phyloP scores from a whole-genome alignment of 345 rosid genomes.

The Salix koriyanagi region DNA sequence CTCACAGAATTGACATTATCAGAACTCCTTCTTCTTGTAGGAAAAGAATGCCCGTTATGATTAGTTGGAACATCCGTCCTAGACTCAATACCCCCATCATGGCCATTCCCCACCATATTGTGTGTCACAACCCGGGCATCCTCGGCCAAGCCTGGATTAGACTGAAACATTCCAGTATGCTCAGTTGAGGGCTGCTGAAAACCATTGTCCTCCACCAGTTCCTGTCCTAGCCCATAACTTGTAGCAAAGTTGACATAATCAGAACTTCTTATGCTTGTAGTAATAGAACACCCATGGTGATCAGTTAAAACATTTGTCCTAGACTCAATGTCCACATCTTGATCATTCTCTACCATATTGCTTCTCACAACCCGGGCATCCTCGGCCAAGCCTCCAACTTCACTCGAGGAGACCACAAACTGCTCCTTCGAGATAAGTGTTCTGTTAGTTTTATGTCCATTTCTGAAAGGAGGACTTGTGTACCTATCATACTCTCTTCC shows the following conservation, averaged over 20 bases:
- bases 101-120: background rate
- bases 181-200: conserved; percentile 8
- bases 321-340: background rate
- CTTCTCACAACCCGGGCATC: background rate
- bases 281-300: background rate
- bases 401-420: conserved; percentile 9
- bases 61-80: background rate
- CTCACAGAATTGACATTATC: no score
- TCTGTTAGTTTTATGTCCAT: conserved; percentile 9
- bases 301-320: background rate
- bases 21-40: no score
- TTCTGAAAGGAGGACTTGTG: conserved; percentile 23
- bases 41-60: background rate
- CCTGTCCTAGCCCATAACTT: conserved; percentile 22
- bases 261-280: conserved; percentile 11
- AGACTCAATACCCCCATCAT: background rate
- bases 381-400: conserved; percentile 4
- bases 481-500: conserved; percentile 20
- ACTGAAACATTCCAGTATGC: conserved; percentile 10
- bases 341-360: background rate
- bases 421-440: conserved; percentile 15
- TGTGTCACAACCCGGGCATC: background rate
- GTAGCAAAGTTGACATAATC: conserved; percentile 21
- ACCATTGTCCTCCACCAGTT: conserved; percentile 22
- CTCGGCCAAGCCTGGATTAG: conserved; percentile 2